Conservation (phyloP, 1,284 basidiomycete species). For the Rhodotorula sp. region DNA sequence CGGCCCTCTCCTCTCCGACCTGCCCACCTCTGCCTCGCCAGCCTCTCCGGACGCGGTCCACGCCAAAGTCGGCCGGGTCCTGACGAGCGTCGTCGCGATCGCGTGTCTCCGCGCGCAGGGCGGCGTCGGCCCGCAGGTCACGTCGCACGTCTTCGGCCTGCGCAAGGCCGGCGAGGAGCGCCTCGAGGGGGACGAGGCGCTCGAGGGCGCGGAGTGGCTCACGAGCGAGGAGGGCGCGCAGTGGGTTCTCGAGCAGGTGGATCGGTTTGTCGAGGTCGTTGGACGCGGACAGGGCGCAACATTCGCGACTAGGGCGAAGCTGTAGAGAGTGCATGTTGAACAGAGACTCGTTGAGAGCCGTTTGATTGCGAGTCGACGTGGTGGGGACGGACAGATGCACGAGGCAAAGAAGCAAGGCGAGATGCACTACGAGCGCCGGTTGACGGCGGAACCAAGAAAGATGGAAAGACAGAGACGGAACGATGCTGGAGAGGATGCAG, state of each 20-base stretch:
- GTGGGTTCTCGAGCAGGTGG: conserved; percentile 87
- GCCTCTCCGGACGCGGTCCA: conserved; percentile 49
- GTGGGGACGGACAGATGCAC: background rate
- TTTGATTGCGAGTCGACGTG: background rate
- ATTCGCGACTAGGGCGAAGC: conserved; percentile 60
- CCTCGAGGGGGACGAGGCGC: conserved; percentile 56
- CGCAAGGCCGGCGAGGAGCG: conserved; percentile 50
- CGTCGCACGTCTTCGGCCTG: conserved; percentile 88
- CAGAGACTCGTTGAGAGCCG: background rate
- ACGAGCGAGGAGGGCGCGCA: conserved; percentile 83
- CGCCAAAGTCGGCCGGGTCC: conserved; percentile 58
- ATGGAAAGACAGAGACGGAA: no score
- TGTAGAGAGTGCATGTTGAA: conserved; percentile 55
- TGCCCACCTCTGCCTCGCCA: conserved; percentile 34
- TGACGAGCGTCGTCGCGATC: conserved; percentile 85
- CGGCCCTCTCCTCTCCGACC: conserved; percentile 75
- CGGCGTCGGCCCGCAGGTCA: conserved; percentile 86
- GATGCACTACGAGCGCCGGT: no score
- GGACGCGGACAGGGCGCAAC: conserved; percentile 51
- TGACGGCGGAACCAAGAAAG: no score
- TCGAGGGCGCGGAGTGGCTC: conserved; percentile 70
- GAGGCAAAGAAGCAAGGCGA: no score
- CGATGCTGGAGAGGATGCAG: no score
- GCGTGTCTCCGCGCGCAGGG: conserved; percentile 83
- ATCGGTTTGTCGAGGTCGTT: conserved; percentile 72